phyloP scores from a whole-genome alignment of 2,329 filamentous ascomycete species.

The Aspergillus ruber region DNA sequence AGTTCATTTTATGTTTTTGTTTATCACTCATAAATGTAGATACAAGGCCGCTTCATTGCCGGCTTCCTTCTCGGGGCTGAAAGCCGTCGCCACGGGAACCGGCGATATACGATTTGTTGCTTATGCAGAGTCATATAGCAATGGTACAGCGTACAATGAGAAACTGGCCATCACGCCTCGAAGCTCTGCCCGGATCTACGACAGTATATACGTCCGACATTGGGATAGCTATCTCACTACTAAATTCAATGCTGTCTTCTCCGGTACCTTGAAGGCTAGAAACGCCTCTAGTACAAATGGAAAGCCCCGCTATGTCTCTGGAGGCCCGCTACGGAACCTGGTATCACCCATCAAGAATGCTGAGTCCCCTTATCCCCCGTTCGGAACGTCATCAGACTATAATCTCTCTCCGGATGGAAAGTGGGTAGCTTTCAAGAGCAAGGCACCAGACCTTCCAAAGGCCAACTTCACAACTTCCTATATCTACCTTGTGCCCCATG shows the following conservation, averaged over 20 bases:
- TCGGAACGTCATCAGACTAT: constrained; percentile 75
- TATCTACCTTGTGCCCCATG: constrained; percentile 65
- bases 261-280: constrained; percentile 51
- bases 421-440: constrained; percentile 38
- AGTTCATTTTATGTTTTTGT: not conserved
- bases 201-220: constrained; percentile 69
- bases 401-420: constrained; percentile 49
- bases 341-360: constrained; percentile 36
- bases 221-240: constrained; percentile 72
- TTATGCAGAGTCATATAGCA: constrained; percentile 57
- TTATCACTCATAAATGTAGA: constrained; percentile 12
- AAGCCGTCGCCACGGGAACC: constrained; percentile 26
- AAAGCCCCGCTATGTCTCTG: constrained; percentile 31
- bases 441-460: constrained; percentile 35
- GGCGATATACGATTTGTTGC: constrained; percentile 49
- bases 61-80: constrained; percentile 34
- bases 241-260: constrained; percentile 67
- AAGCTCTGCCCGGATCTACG: constrained; percentile 65
- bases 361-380: constrained; percentile 50
- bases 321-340: constrained; percentile 52
- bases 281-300: constrained; percentile 25
- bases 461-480: constrained; percentile 71
- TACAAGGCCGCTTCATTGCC: constrained; percentile 34
- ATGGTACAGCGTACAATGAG: constrained; percentile 64
- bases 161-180: constrained; percentile 53